Evolutionary conservation across 768 basidiomycete species (phyloP), one percentile per base, ranked within the genome.

Genomic region (Clavaria fumosa): DNA sequence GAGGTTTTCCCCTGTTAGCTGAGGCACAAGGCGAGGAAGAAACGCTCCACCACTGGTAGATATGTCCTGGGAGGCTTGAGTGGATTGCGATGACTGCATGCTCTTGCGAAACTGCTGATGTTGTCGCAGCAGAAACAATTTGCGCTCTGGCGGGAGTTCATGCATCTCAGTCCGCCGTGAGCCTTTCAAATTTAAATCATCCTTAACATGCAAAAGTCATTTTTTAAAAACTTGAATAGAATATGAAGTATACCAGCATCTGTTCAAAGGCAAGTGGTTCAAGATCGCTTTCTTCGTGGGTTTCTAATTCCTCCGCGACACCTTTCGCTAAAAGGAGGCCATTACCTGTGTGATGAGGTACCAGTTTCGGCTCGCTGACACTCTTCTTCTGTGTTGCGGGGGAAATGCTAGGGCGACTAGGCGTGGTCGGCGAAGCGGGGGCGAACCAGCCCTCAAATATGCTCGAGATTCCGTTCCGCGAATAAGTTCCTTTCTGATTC

Each of bases 181-280:
- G n/a, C 73, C 80, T 51, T 80, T 83, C 41, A 89, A 47, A 6
- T 72, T 80, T 14, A 89, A 53, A 7, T 76, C 69, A 43, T 82
- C 71, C 86, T 89, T 39, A 36, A 9, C 14, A 3, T 27, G 12
- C 5, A 39, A 34, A 45, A 48, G 46, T 22, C 14, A 28, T 38
- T 17, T 19, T 27, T 31, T 15, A 19, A 18, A 15, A 24, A 31
- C 3, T 11, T 20, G 38, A 1, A 21, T 9, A 12, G 28, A 23
- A 6, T 5, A n/a, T 17, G 15, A 27, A 17, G 54, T 73, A 35
- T 48, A 83, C 82, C 50, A 90, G 66, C 62, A 84, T 72, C 28
- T 64, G 59, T 39, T 84, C 78, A 42, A 85, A 83, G 21, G 66
- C 67, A 10, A 50, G 52, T 14, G 45, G 39, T 41, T 71, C 67